Percentiles rank a stretch among this genome's conserved stretches.
These are phyloP conservation scores for Cephaloascus fragrans DNA, from an alignment of 805 yeast species.

Conservation along the genomic window DNA sequence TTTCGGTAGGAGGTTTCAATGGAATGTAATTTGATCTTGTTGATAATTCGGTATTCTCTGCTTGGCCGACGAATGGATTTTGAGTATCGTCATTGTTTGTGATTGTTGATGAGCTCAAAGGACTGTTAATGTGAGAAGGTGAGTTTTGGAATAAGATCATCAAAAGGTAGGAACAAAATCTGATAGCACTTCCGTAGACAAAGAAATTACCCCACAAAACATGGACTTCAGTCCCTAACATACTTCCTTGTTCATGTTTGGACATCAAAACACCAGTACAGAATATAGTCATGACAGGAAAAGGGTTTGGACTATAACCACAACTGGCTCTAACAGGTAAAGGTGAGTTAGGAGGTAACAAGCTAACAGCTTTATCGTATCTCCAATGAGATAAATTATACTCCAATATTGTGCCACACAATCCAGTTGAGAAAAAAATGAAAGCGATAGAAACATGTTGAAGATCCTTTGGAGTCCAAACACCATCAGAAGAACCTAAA, in stretches of 20 bases:
- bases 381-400: conserved; percentile 55
- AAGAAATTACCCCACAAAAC: conserved; percentile 88
- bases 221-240: conserved; percentile 70
- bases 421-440: conserved; percentile 84
- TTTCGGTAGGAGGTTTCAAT: conserved; percentile 74
- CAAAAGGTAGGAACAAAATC: conserved; percentile 54
- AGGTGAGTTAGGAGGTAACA: background rate
- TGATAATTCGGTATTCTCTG: no score
- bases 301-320: conserved; percentile 86
- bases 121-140: conserved; percentile 25
- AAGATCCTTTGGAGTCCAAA: conserved; percentile 82
- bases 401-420: conserved; percentile 83
- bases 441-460: conserved; percentile 90
- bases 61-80: conserved; percentile 3
- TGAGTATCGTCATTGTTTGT: no score
- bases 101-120: conserved; percentile 13
- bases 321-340: conserved; percentile 35
- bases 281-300: conserved; percentile 86
- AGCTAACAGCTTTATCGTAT: conserved; percentile 24
- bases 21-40: background rate
- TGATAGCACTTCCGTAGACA: conserved; percentile 71
- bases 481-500: conserved; percentile 67
- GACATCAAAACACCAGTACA: conserved; percentile 98
- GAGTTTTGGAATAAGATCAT: conserved; percentile 31
- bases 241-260: conserved; percentile 80